A percentile compares a stretch with the other conserved stretches of the same genome.
phyloP scores from a whole-genome alignment of 2,329 filamentous ascomycete genomes.

The Colletotrichum orchidophilum region DNA sequence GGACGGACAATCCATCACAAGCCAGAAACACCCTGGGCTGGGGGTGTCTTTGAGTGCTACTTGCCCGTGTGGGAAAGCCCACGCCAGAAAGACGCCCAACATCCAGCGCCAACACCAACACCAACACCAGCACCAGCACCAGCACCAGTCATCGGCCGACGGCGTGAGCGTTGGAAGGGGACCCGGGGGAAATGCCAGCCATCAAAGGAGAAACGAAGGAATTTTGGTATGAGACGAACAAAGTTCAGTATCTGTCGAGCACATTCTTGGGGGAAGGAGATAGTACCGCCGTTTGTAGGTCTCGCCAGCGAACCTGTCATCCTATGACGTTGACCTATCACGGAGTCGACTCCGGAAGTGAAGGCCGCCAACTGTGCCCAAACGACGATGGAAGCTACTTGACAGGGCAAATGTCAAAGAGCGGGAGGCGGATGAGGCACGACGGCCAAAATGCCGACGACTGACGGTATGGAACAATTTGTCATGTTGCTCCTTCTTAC shows the following conservation, averaged over 20 bases:
- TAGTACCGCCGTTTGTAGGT: neutral
- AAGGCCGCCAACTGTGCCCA: neutral
- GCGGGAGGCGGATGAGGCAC: neutral
- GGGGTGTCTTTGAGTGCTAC: neutral
- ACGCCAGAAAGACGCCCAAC: neutral
- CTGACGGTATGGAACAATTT: neutral
- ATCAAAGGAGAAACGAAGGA: neutral
- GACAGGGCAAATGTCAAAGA: neutral
- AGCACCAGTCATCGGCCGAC: neutral
- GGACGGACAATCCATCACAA: neutral
- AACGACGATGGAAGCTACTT: neutral
- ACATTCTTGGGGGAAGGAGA: neutral
- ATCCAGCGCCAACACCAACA: conserved; percentile 6
- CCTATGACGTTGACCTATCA: neutral
- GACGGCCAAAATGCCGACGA: neutral
- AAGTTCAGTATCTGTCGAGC: neutral
- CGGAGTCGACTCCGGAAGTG: conserved; percentile 23
- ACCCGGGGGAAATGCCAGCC: neutral
- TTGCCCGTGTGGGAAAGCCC: neutral
- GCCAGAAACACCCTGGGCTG: neutral
- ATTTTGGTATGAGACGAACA: conserved; percentile 4
- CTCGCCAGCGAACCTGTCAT: neutral
- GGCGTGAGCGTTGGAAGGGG: conserved; percentile 25
- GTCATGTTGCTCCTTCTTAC: neutral
- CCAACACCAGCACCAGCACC: conserved; percentile 6